These are phyloP conservation scores for Mycena sanguinolenta DNA, from an alignment of 768 basidiomycete genomes.

Conservation along the genomic window DNA sequence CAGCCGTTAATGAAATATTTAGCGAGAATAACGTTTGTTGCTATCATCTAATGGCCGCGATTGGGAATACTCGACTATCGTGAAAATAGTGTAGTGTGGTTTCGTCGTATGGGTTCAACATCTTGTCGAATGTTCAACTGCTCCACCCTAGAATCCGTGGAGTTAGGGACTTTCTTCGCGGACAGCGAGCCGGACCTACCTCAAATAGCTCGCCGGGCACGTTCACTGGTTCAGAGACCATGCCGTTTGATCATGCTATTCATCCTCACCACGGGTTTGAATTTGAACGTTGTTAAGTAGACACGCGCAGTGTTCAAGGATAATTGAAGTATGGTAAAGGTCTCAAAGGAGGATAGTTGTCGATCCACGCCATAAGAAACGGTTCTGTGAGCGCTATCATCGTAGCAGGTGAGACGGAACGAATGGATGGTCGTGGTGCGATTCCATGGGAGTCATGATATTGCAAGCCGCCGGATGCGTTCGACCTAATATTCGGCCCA, in stretches of 20 bases:
- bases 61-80: too few relatives aligned
- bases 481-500: conserved; percentile 7
- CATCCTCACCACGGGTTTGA: not conserved
- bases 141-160: too few relatives aligned
- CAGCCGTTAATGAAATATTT: too few relatives aligned
- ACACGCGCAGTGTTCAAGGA: not conserved
- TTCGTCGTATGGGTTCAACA: not conserved
- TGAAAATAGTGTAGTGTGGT: not conserved
- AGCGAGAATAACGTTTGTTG: too few relatives aligned
- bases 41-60: not conserved
- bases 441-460: not conserved
- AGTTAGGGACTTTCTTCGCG: not conserved
- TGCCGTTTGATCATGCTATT: not conserved
- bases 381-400: conserved; percentile 60
- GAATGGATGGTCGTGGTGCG: conserved; percentile 13
- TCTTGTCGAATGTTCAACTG: not conserved
- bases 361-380: conserved; percentile 56
- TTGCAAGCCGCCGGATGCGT: conserved; percentile 3
- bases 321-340: not conserved
- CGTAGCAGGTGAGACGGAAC: conserved; percentile 54
- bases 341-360: conserved; percentile 19
- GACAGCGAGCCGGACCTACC: not conserved
- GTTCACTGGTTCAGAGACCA: not conserved
- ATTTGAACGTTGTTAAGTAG: not conserved
- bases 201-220: not conserved